A percentile compares a stretch with the other conserved stretches of the same genome.
phyloP scores from a whole-genome alignment of 352 stramenopile genomes.

The Pythium graminicola region DNA sequence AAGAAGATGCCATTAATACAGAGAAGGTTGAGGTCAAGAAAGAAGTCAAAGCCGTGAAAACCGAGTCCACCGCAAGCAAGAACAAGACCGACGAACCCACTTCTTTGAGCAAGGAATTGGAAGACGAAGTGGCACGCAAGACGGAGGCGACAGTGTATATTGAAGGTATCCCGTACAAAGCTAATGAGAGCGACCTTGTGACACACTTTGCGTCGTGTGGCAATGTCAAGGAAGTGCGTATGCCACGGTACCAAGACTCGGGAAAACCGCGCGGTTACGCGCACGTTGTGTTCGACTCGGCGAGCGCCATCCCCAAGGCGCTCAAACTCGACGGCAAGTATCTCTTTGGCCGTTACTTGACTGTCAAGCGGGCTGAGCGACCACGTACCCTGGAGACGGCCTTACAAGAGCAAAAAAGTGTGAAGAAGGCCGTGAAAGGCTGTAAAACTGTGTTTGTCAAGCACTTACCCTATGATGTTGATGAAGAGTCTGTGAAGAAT shows the following conservation, averaged over 20 bases:
- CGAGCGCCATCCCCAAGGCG: constrained; percentile 60
- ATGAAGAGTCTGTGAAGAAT: constrained; percentile 77
- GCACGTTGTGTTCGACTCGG: constrained; percentile 89
- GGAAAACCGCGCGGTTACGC: constrained; percentile 87
- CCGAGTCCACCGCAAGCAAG: constrained; percentile 11
- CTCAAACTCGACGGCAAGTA: constrained; percentile 87
- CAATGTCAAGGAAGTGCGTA: constrained; percentile 90
- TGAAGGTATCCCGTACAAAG: constrained; percentile 93
- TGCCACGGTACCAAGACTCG: constrained; percentile 92
- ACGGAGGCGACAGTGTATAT: constrained; percentile 89
- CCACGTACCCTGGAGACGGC: constrained; percentile 64
- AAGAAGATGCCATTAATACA: constrained; percentile 30
- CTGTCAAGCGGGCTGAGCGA: constrained; percentile 73
- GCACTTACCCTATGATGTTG: constrained; percentile 84
- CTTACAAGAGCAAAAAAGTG: constrained; percentile 56
- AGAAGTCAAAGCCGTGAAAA: constrained; percentile 59
- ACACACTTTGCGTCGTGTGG: constrained; percentile 85
- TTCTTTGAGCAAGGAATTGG: constrained; percentile 22
- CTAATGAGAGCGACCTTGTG: constrained; percentile 85
- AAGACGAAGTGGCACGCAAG: constrained; percentile 65
- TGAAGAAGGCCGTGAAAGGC: constrained; percentile 63
- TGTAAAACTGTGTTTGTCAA: constrained; percentile 88
- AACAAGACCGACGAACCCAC: constrained; percentile 22
- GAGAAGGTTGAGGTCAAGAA: constrained; percentile 23
- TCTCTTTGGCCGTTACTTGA: constrained; percentile 86